These are phyloP conservation scores for Debaryomycetaceae sp. DNA, from an alignment of 1,139 yeast genomes.

Conservation along the genomic window DNA sequence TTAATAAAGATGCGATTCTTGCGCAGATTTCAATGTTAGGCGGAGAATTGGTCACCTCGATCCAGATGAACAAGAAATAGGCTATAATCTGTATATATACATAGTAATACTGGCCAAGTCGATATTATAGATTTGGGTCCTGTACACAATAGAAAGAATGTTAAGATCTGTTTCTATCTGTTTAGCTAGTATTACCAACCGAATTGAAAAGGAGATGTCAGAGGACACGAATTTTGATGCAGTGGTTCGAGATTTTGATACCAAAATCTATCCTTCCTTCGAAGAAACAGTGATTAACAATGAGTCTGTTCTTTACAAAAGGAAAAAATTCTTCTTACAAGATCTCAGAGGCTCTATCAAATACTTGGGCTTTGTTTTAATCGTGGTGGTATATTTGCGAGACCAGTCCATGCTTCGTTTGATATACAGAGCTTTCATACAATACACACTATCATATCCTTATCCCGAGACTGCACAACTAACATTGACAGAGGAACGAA, in stretches of 20 bases:
- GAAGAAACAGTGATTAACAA: constrained; percentile 37
- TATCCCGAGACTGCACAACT: constrained; percentile 12
- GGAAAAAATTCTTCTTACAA: constrained; percentile 36
- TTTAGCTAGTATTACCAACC: no score
- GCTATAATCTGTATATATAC: neutral
- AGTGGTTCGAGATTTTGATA: constrained; percentile 26
- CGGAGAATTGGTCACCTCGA: constrained; percentile 53
- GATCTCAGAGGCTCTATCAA: constrained; percentile 30
- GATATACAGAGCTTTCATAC: constrained; percentile 23
- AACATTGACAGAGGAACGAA: constrained; percentile 23
- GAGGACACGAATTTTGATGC: constrained; percentile 13
- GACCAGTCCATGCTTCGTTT: constrained; percentile 33
- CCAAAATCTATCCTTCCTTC: constrained; percentile 32
- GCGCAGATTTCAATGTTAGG: constrained; percentile 74
- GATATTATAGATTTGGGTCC: neutral
- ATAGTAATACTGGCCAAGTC: neutral
- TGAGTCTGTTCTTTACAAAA: constrained; percentile 32
- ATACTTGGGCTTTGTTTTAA: constrained; percentile 26
- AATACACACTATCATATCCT: constrained; percentile 30
- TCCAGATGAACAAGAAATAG: constrained; percentile 21
- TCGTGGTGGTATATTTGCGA: constrained; percentile 31
- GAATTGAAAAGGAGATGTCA: neutral
- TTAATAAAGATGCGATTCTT: constrained; percentile 73
- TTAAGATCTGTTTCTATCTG: neutral
- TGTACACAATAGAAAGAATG: neutral